Evolutionary conservation across 1,284 basidiomycete species (phyloP).

Genomic region (Melampsora americana): DNA sequence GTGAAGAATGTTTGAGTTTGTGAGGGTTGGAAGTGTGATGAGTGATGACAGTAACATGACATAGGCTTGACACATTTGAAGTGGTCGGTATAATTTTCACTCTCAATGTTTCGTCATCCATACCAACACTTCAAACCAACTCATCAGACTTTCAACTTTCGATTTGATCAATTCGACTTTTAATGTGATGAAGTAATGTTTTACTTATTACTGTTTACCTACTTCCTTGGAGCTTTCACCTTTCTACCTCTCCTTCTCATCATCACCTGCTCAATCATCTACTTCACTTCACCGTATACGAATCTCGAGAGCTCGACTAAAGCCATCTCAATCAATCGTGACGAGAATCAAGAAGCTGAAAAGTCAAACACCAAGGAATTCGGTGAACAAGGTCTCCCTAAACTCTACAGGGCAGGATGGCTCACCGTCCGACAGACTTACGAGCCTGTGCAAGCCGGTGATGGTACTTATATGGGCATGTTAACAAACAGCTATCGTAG

Average conservation of each 20-base stretch:
- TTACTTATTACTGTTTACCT: slow-evolving; percentile 62
- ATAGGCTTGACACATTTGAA: too few relatives aligned
- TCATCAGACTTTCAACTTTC: too few relatives aligned
- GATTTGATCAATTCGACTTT: neutral
- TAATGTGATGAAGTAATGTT: slow-evolving; percentile 17
- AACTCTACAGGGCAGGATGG: slow-evolving; percentile 74
- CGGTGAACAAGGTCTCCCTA: slow-evolving; percentile 57
- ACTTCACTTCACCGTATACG: slow-evolving; percentile 49
- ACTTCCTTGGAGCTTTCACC: slow-evolving; percentile 79
- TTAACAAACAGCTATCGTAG: slow-evolving; percentile 52
- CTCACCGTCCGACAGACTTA: slow-evolving; percentile 78
- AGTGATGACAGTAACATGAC: too few relatives aligned
- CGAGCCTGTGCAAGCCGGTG: slow-evolving; percentile 62
- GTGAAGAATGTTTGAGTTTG: too few relatives aligned
- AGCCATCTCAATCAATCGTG: slow-evolving; percentile 41
- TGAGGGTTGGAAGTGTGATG: too few relatives aligned
- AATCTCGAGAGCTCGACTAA: slow-evolving; percentile 15
- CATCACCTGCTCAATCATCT: slow-evolving; percentile 61
- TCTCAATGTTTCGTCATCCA: too few relatives aligned
- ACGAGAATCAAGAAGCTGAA: slow-evolving; percentile 23
- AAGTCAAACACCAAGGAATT: slow-evolving; percentile 10
- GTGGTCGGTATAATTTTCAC: too few relatives aligned
- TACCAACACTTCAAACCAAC: too few relatives aligned
- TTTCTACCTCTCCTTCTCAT: slow-evolving; percentile 72
- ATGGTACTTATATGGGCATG: slow-evolving; percentile 50